These are phyloP conservation scores for Cupressus sempervirens DNA, from an alignment of 75 land plant genomes.

Conservation along the genomic window DNA sequence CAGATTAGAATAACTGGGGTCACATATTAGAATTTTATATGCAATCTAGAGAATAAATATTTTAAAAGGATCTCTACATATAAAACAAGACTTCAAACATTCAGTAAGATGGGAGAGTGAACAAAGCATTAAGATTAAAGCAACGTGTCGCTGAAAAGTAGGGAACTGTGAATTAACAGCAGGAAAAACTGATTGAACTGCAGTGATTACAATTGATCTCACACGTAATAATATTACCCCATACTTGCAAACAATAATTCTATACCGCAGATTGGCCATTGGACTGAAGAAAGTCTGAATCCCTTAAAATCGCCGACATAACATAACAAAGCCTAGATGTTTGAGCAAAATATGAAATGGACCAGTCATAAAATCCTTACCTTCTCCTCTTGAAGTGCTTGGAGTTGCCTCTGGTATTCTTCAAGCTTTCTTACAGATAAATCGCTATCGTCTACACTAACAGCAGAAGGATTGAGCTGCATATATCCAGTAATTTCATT, in stretches of 20 bases:
- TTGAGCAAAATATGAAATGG: not conserved
- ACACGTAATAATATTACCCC: not conserved
- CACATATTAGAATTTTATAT: not conserved
- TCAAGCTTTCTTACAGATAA: slow-evolving; percentile 56
- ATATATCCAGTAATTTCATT: slow-evolving; percentile 38
- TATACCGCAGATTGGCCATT: not conserved
- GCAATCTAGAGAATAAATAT: not conserved
- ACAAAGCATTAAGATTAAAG: too few species aligned
- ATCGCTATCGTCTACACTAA: slow-evolving; percentile 47
- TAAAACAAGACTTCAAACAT: too few species aligned
- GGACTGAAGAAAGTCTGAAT: too few species aligned
- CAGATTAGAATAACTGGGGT: too few species aligned
- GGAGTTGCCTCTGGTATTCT: slow-evolving; percentile 51
- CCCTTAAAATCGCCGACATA: not conserved
- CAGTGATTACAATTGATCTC: not conserved
- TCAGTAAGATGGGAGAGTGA: too few species aligned
- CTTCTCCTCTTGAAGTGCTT: slow-evolving; percentile 67
- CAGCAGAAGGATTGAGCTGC: slow-evolving; percentile 4
- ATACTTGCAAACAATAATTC: not conserved
- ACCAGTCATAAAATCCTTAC: not conserved
- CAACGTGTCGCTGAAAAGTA: too few species aligned
- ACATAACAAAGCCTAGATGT: not conserved
- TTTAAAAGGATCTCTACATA: not conserved
- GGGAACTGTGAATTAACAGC: too few species aligned
- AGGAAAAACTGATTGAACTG: not conserved